Evolutionary conservation across 805 yeast species (phyloP).

Genomic region (Grigorovia transvaalensis): DNA sequence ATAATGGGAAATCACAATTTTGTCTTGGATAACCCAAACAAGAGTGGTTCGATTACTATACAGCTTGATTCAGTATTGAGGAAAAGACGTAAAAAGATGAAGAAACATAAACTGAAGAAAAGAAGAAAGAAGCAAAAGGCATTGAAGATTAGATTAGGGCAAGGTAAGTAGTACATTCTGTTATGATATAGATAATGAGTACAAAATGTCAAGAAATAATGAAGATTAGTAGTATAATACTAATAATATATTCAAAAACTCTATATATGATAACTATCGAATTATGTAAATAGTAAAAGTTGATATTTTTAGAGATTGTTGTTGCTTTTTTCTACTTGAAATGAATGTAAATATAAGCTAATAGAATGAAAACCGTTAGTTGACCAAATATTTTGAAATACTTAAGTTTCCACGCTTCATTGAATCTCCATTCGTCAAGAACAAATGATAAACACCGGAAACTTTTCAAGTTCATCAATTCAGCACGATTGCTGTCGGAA

Average conservation of each 20-base stretch:
- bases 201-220: no score
- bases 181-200: background rate
- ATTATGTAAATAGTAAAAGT: no score
- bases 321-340: background rate
- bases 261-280: no score
- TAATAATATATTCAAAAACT: no score
- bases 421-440: slow-evolving; percentile 26
- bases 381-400: background rate
- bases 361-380: background rate
- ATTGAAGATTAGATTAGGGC: slow-evolving; percentile 57
- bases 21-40: background rate
- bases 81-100: slow-evolving; percentile 90
- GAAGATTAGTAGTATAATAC: no score
- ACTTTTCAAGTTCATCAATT: slow-evolving; percentile 44
- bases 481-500: slow-evolving; percentile 51
- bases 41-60: slow-evolving; percentile 12
- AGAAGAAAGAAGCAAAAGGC: slow-evolving; percentile 91
- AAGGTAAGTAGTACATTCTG: slow-evolving; percentile 11
- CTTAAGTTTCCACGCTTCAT: slow-evolving; percentile 6
- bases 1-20: background rate
- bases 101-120: slow-evolving; percentile 93
- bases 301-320: no score
- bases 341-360: background rate
- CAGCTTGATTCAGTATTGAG: slow-evolving; percentile 62
- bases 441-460: slow-evolving; percentile 36